Percentiles rank a stretch among this genome's conserved stretches.
Conservation (phyloP, 257 asterid species). For the Ajuga chamaepitys region DNA sequence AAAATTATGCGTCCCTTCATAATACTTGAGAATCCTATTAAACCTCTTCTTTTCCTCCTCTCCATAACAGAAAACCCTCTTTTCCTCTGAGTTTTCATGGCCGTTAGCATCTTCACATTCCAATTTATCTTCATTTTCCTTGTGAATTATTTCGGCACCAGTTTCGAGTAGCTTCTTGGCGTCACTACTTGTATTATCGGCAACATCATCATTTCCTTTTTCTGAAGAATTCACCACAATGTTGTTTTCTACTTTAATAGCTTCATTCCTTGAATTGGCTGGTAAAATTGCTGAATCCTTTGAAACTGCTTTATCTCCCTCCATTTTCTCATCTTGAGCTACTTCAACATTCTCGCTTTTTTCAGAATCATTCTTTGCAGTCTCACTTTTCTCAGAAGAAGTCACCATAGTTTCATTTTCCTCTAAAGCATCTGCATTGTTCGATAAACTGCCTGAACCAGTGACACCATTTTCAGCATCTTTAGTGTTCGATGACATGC, state of each 20-base stretch:
- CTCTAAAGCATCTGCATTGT: constrained; percentile 14
- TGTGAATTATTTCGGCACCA: constrained; percentile 17
- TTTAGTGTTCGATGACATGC: constrained; percentile 13
- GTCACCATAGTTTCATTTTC: constrained; percentile 4
- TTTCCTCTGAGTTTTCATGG: constrained; percentile 16
- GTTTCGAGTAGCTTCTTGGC: constrained; percentile 13
- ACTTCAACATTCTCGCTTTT: constrained; percentile 4
- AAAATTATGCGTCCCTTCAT: constrained; percentile 86
- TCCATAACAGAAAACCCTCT: constrained; percentile 47
- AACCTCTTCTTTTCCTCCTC: constrained; percentile 72
- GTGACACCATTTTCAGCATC: constrained; percentile 7
- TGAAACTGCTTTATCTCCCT: constrained; percentile 13
- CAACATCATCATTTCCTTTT: constrained; percentile 11
- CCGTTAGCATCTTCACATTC: constrained; percentile 13
- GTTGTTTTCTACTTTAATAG: constrained; percentile 5
- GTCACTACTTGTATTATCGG: constrained; percentile 4
- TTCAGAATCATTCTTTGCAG: no score
- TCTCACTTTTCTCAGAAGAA: constrained; percentile 3
- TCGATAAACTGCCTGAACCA: constrained; percentile 31
- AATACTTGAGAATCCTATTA: constrained; percentile 62
- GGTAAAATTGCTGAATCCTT: constrained; percentile 23
- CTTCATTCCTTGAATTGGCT: constrained; percentile 12
- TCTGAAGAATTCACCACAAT: constrained; percentile 8
- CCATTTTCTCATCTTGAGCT: constrained; percentile 10
- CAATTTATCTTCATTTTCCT: constrained; percentile 19